Percentiles rank a stretch among this genome's conserved stretches.
phyloP scores from a whole-genome alignment of 352 stramenopile genomes.

The Pythium grandisporangium region DNA sequence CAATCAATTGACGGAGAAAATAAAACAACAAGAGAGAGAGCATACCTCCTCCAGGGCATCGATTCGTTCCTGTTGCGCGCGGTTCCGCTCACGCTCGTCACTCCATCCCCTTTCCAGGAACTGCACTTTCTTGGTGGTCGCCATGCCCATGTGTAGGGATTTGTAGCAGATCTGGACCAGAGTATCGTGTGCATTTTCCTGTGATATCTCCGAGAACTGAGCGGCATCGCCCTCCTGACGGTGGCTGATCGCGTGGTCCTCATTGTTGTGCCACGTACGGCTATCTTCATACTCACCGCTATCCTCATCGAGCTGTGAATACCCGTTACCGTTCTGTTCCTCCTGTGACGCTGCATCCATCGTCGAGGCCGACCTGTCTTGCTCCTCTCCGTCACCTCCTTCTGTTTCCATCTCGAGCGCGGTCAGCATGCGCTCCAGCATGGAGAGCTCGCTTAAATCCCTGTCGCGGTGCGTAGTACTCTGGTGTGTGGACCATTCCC shows the following conservation, averaged over 20 bases:
- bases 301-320: not conserved
- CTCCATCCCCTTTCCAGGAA: not conserved
- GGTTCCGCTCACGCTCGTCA: not conserved
- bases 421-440: constrained; percentile 12
- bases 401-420: constrained; percentile 4
- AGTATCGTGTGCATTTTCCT: too few relatives aligned
- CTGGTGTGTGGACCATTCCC: too few relatives aligned
- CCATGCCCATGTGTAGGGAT: constrained; percentile 6
- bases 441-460: constrained; percentile 1
- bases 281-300: not conserved
- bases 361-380: not conserved
- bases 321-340: not conserved
- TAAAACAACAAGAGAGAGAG: not conserved
- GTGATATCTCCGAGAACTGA: too few relatives aligned
- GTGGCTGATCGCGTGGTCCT: too few relatives aligned
- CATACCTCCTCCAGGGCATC: constrained; percentile 5
- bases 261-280: too few relatives aligned
- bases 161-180: constrained; percentile 10
- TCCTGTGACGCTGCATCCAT: not conserved
- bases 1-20: too few relatives aligned
- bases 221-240: not conserved
- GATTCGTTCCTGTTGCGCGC: constrained; percentile 1
- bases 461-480: too few relatives aligned
- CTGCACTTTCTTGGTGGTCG: constrained; percentile 8
- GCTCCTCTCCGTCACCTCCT: not conserved